These are phyloP conservation scores for Penicillium janthinellum DNA, from an alignment of 2,329 filamentous ascomycete genomes.

Conservation along the genomic window DNA sequence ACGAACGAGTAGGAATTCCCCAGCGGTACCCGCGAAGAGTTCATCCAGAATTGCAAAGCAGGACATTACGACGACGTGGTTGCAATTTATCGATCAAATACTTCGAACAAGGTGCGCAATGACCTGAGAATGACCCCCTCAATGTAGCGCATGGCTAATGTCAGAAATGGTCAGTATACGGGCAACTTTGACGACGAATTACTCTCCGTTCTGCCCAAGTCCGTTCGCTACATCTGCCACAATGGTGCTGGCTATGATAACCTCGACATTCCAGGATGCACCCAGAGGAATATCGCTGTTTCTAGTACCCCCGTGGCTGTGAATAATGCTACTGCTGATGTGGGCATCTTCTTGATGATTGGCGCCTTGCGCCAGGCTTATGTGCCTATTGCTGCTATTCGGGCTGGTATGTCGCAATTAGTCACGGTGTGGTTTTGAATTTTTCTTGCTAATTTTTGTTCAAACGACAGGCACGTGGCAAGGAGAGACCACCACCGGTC, in stretches of 20 bases:
- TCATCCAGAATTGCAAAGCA: slow-evolving; percentile 57
- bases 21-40: slow-evolving; percentile 56
- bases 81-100: slow-evolving; percentile 61
- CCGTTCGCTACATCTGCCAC: slow-evolving; percentile 55
- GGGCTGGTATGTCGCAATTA: slow-evolving; percentile 36
- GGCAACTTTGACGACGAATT: slow-evolving; percentile 54
- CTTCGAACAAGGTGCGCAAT: slow-evolving; percentile 50
- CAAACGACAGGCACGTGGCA: slow-evolving; percentile 41
- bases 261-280: slow-evolving; percentile 58
- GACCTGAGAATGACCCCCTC: not conserved
- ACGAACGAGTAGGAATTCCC: slow-evolving; percentile 52
- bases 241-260: slow-evolving; percentile 64
- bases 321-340: slow-evolving; percentile 51
- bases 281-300: slow-evolving; percentile 45
- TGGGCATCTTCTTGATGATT: slow-evolving; percentile 52
- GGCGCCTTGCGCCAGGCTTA: slow-evolving; percentile 50
- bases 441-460: not conserved
- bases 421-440: not conserved
- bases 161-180: slow-evolving; percentile 35
- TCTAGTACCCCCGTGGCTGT: slow-evolving; percentile 51
- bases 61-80: slow-evolving; percentile 59
- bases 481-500: slow-evolving; percentile 46
- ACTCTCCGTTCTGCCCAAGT: slow-evolving; percentile 47
- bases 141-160: not conserved
- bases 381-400: slow-evolving; percentile 44